These are phyloP conservation scores for Plasmodium inui DNA, from an alignment of 169 alveolate species.

Conservation along the genomic window DNA sequence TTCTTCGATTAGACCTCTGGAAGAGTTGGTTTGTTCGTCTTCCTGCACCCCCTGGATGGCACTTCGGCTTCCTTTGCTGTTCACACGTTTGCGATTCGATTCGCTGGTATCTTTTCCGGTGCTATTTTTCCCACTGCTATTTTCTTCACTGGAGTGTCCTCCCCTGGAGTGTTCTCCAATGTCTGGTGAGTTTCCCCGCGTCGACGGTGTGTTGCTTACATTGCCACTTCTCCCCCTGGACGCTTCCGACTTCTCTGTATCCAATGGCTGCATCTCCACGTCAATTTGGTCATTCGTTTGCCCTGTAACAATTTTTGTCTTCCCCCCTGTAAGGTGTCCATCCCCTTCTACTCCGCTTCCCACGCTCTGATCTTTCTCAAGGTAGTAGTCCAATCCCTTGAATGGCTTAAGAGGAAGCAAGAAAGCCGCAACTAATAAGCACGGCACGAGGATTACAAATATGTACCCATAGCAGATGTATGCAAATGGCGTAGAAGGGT, in stretches of 20 bases:
- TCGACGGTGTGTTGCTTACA: not conserved
- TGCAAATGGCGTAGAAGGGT: constrained; percentile 16
- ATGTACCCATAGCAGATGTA: constrained; percentile 63
- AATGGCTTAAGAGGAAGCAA: constrained; percentile 44
- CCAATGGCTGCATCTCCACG: not conserved
- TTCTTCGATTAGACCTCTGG: not conserved
- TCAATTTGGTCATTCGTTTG: not conserved
- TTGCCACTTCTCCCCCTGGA: not conserved
- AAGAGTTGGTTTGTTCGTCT: not conserved
- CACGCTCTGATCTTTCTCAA: not conserved
- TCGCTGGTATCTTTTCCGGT: not conserved
- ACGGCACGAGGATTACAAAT: constrained; percentile 22
- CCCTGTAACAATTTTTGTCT: not conserved
- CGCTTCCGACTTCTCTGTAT: not conserved
- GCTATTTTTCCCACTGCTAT: no score
- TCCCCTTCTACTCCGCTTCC: not conserved
- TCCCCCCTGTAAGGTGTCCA: not conserved
- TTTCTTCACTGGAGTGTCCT: not conserved
- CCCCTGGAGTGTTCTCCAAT: not conserved
- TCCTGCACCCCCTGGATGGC: not conserved
- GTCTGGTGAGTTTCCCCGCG: not conserved
- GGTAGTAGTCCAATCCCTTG: constrained; percentile 52
- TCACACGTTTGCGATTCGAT: not conserved
- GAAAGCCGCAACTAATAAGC: constrained; percentile 28
- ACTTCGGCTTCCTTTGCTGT: not conserved